Evolutionary conservation across 192 early-diverging fungal genomes (phyloP).

Genomic region (Coemansia sp.): DNA sequence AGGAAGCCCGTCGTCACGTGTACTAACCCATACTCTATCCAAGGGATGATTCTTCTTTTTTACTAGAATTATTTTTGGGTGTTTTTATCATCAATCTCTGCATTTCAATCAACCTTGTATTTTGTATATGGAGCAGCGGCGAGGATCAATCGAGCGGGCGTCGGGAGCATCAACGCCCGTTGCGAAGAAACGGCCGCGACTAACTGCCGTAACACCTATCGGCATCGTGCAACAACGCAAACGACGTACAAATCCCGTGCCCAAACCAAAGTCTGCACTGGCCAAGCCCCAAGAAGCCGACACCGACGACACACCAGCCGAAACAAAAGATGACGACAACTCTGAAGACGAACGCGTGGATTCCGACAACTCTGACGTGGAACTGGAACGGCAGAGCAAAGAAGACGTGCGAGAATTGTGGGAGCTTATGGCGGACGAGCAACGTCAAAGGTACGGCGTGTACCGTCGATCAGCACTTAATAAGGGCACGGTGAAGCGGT

Average conservation of each 20-base stretch:
- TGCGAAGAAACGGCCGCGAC: conserved; percentile 35
- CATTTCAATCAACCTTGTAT: not conserved
- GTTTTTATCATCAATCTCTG: not conserved
- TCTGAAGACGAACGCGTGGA: conserved; percentile 9
- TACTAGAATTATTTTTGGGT: too few relatives aligned
- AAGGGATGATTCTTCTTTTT: too few relatives aligned
- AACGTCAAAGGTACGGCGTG: conserved; percentile 76
- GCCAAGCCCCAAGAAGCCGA: too few relatives aligned
- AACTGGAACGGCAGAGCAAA: conserved; percentile 44
- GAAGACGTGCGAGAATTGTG: conserved; percentile 43
- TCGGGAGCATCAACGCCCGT: not conserved
- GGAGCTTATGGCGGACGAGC: conserved; percentile 60
- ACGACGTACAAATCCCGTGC: conserved; percentile 7
- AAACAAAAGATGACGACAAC: conserved; percentile 8
- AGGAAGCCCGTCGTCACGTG: conserved; percentile 14
- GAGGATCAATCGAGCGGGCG: not conserved
- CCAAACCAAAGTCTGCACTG: not conserved
- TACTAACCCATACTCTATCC: not conserved
- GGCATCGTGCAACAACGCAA: conserved; percentile 36
- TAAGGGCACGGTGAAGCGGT: conserved; percentile 73
- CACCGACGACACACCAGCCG: not conserved
- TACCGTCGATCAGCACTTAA: conserved; percentile 77
- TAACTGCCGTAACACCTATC: conserved; percentile 27
- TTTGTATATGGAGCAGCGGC: not conserved
- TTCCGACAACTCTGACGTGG: conserved; percentile 10